These are phyloP conservation scores for Zasmidium citrigriseum DNA, from an alignment of 2,329 filamentous ascomycete species.

Conservation along the genomic window DNA sequence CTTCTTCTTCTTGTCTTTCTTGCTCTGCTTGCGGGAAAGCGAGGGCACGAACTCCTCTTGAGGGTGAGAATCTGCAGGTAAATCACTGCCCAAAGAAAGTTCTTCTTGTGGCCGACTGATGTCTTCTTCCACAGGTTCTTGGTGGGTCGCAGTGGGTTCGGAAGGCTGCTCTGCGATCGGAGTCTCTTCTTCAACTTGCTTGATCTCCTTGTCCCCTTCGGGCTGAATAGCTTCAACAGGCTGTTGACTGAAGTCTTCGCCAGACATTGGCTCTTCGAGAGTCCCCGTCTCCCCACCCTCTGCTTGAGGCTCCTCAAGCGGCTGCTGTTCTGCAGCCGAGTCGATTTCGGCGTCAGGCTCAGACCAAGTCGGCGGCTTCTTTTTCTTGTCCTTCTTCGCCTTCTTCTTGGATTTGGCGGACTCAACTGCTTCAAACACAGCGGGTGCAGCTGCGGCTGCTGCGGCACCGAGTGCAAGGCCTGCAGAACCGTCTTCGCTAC, in stretches of 20 bases:
- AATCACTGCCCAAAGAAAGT: too few relatives aligned
- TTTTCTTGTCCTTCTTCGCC: constrained; percentile 24
- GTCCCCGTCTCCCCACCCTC: neutral
- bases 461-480: neutral
- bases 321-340: neutral
- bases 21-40: constrained; percentile 15
- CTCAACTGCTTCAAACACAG: neutral
- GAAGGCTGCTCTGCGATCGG: neutral
- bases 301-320: neutral
- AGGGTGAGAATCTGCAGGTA: neutral
- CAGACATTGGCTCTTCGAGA: too few relatives aligned
- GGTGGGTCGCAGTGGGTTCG: too few relatives aligned
- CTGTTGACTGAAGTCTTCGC: neutral
- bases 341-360: constrained; percentile 8
- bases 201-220: neutral
- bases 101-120: neutral
- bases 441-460: neutral
- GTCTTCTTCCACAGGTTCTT: too few relatives aligned
- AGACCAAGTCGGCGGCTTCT: constrained; percentile 5
- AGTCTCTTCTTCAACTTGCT: neutral
- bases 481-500: neutral
- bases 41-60: neutral
- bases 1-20: constrained; percentile 35
- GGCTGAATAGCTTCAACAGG: neutral
- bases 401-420: constrained; percentile 28